phyloP scores from a whole-genome alignment of 176 grass and related monocot genomes.

The Luzula sylvatica region DNA sequence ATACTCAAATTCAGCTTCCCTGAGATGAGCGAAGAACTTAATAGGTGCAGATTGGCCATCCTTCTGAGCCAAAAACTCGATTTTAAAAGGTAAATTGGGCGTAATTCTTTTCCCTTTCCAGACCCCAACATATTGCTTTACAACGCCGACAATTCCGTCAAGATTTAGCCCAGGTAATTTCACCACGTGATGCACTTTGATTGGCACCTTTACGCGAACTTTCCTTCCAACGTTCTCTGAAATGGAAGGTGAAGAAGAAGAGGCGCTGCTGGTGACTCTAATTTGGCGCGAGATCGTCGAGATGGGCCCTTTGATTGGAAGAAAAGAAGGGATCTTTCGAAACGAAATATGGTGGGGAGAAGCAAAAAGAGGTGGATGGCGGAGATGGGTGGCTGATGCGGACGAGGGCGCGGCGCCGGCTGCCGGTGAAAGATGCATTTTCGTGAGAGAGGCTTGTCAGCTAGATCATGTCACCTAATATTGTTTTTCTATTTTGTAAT shows the following conservation, averaged over 20 bases:
- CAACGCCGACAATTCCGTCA: slow-evolving; percentile 26
- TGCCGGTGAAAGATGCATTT: slow-evolving; percentile 11
- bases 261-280: slow-evolving; percentile 1
- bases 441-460: background rate
- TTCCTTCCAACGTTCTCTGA: slow-evolving; percentile 26
- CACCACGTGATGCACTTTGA: slow-evolving; percentile 29
- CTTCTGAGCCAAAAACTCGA: slow-evolving; percentile 24
- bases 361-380: background rate
- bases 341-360: background rate
- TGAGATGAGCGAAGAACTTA: slow-evolving; percentile 36
- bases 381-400: background rate
- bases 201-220: slow-evolving; percentile 24
- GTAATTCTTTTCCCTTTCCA: slow-evolving; percentile 36
- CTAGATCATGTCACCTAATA: background rate
- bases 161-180: slow-evolving; percentile 32
- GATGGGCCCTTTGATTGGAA: background rate
- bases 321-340: background rate
- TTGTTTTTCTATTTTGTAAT: background rate
- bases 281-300: slow-evolving; percentile 17
- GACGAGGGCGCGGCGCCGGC: background rate
- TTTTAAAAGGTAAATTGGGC: slow-evolving; percentile 32
- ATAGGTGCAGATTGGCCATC: slow-evolving; percentile 23
- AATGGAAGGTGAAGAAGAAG: slow-evolving; percentile 7
- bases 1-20: slow-evolving; percentile 38
- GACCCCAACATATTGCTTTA: slow-evolving; percentile 30